Percentiles rank a stretch among this genome's conserved stretches.
These are phyloP conservation scores for Raffaelea ambrosiae DNA, from an alignment of 2,329 filamentous ascomycete genomes.

Conservation along the genomic window DNA sequence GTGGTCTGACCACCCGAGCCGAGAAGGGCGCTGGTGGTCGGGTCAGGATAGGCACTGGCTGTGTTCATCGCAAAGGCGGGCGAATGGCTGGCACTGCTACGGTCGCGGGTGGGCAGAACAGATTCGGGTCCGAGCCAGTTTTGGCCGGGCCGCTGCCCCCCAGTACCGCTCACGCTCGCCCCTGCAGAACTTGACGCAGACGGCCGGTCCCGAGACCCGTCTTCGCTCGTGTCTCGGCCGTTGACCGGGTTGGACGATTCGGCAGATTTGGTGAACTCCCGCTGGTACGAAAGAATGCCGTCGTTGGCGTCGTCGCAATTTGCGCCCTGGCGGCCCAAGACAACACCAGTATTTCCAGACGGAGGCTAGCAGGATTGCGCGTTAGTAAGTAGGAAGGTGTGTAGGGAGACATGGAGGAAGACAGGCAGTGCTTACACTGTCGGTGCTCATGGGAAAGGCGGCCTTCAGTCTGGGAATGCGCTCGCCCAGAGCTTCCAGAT, in stretches of 20 bases:
- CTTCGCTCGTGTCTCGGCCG: slow-evolving; percentile 2
- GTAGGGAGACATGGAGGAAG: background rate
- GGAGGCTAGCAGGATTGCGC: background rate
- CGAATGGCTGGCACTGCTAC: slow-evolving; percentile 14
- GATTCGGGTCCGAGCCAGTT: slow-evolving; percentile 31
- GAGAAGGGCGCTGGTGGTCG: slow-evolving; percentile 1
- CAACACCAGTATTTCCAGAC: background rate
- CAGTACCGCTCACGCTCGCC: background rate
- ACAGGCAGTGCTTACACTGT: slow-evolving; percentile 35
- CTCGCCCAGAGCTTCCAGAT: slow-evolving; percentile 66
- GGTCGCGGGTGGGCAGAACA: slow-evolving; percentile 23
- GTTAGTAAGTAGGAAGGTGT: no score
- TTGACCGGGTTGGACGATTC: slow-evolving; percentile 1
- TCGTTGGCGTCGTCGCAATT: slow-evolving; percentile 14
- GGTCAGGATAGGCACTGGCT: slow-evolving; percentile 7
- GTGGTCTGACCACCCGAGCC: background rate
- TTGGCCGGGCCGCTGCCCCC: background rate
- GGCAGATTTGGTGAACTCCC: slow-evolving; percentile 8
- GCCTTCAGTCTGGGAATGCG: slow-evolving; percentile 49
- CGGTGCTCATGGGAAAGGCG: slow-evolving; percentile 43
- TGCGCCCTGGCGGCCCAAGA: slow-evolving; percentile 6
- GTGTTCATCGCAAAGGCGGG: slow-evolving; percentile 9
- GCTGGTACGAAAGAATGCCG: slow-evolving; percentile 33
- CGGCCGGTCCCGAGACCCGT: background rate
- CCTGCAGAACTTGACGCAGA: slow-evolving; percentile 7